phyloP scores from a whole-genome alignment of 2,329 filamentous ascomycete genomes.

The Cladobotryum mycophilum region DNA sequence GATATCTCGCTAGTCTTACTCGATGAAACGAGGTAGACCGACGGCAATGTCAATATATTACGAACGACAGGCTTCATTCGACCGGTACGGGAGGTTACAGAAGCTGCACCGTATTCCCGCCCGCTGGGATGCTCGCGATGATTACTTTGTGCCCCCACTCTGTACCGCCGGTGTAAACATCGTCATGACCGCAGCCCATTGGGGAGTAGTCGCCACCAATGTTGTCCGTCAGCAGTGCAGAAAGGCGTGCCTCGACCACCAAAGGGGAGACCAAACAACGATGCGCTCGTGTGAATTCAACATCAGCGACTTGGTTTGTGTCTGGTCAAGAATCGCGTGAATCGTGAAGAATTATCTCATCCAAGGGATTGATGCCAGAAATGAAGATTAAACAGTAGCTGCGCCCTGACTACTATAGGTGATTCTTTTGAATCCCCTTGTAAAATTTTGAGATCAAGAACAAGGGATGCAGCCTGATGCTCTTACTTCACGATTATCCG shows the following conservation, averaged over 20 bases:
- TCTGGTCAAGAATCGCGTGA: too few species aligned
- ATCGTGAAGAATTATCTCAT: too few species aligned
- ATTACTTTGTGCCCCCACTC: slow-evolving; percentile 31
- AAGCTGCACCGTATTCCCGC: slow-evolving; percentile 27
- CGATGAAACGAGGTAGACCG: slow-evolving; percentile 25
- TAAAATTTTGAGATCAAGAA: too few species aligned
- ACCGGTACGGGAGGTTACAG: slow-evolving; percentile 27
- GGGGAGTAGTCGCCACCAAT: slow-evolving; percentile 26
- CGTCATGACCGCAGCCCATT: slow-evolving; percentile 26
- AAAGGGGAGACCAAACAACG: slow-evolving; percentile 32
- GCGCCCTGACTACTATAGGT: too few species aligned
- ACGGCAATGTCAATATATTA: slow-evolving; percentile 34
- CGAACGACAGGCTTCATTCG: slow-evolving; percentile 30
- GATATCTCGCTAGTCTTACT: slow-evolving; percentile 26
- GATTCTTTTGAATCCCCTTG: too few species aligned
- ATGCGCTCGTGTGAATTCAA: slow-evolving; percentile 21
- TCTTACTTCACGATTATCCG: too few species aligned
- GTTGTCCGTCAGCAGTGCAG: slow-evolving; percentile 28
- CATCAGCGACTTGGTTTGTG: too few species aligned
- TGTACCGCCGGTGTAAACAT: slow-evolving; percentile 30
- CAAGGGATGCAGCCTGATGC: too few species aligned
- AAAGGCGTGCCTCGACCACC: slow-evolving; percentile 30
- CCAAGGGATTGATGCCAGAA: too few species aligned
- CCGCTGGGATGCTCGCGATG: slow-evolving; percentile 28
- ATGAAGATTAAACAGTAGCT: too few species aligned